These are phyloP conservation scores for Fusarium globosum DNA, from an alignment of 2,329 filamentous ascomycete species.

Conservation along the genomic window DNA sequence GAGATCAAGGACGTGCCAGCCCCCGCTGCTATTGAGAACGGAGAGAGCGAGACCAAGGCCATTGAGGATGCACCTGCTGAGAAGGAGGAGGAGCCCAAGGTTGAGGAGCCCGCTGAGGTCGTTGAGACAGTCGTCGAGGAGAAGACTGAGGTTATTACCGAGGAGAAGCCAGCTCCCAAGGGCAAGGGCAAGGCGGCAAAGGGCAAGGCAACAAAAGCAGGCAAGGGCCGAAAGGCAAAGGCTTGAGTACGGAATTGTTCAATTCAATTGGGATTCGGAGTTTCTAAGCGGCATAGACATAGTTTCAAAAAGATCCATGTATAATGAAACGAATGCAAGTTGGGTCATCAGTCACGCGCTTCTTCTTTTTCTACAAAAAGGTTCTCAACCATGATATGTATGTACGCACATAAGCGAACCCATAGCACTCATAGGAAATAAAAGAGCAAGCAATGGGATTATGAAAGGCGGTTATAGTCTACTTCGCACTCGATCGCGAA, in stretches of 20 bases:
- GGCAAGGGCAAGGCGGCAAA: slow-evolving; percentile 52
- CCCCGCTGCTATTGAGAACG: slow-evolving; percentile 54
- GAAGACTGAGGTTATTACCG: slow-evolving; percentile 42
- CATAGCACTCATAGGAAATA: slow-evolving; percentile 59
- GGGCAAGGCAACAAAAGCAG: slow-evolving; percentile 37
- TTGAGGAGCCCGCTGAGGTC: slow-evolving; percentile 40
- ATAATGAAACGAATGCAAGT: slow-evolving; percentile 45
- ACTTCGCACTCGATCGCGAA: slow-evolving; percentile 63
- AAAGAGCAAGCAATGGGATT: slow-evolving; percentile 65
- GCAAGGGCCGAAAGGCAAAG: slow-evolving; percentile 52
- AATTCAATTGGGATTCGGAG: slow-evolving; percentile 35
- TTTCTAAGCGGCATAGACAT: slow-evolving; percentile 45
- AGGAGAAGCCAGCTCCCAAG: slow-evolving; percentile 44
- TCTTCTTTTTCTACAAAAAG: slow-evolving; percentile 7
- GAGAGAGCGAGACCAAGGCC: slow-evolving; percentile 46
- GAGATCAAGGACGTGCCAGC: slow-evolving; percentile 69
- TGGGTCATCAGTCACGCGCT: slow-evolving; percentile 27
- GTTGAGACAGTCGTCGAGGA: slow-evolving; percentile 38
- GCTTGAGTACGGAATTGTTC: slow-evolving; percentile 47
- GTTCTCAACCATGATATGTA: slow-evolving; percentile 43
- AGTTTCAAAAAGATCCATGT: slow-evolving; percentile 41
- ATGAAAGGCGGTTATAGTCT: slow-evolving; percentile 68
- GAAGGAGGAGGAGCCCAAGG: slow-evolving; percentile 46
- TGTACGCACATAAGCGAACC: slow-evolving; percentile 74
- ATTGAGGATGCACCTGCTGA: slow-evolving; percentile 53